Conservation (phyloP, 2,329 filamentous ascomycete species). For the Beauveria caledonica region DNA sequence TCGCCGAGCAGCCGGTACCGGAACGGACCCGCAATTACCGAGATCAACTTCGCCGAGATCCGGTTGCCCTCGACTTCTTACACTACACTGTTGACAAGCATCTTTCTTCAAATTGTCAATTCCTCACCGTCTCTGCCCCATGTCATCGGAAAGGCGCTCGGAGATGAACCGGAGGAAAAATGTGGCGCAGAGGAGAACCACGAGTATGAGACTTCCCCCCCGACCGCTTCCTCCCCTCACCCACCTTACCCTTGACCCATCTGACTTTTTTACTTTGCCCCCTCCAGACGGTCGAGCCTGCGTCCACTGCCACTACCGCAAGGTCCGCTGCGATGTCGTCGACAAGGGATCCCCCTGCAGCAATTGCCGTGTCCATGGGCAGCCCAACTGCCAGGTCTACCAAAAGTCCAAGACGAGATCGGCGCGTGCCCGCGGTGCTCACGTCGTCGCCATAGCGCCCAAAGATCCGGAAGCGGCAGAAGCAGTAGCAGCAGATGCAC, state of each 20-base stretch:
- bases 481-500: neutral
- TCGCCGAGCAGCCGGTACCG: constrained; percentile 4
- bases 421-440: neutral
- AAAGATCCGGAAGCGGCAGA: neutral
- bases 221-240: neutral
- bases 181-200: neutral
- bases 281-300: constrained; percentile 32
- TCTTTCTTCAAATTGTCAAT: neutral
- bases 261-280: neutral
- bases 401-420: constrained; percentile 37
- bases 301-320: constrained; percentile 40
- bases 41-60: neutral
- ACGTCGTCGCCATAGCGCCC: neutral
- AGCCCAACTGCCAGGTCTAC: constrained; percentile 36
- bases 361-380: constrained; percentile 35
- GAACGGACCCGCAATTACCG: neutral
- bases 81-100: neutral
- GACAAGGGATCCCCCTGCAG: constrained; percentile 38
- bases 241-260: neutral
- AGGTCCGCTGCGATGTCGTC: constrained; percentile 42
- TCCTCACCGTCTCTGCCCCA: neutral
- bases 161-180: neutral
- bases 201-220: neutral
- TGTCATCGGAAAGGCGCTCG: neutral
- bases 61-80: neutral